Percentiles rank a stretch among this genome's conserved stretches.
Conservation (phyloP, 2,329 filamentous ascomycete genomes). For the Hymenoscyphus occultus region DNA sequence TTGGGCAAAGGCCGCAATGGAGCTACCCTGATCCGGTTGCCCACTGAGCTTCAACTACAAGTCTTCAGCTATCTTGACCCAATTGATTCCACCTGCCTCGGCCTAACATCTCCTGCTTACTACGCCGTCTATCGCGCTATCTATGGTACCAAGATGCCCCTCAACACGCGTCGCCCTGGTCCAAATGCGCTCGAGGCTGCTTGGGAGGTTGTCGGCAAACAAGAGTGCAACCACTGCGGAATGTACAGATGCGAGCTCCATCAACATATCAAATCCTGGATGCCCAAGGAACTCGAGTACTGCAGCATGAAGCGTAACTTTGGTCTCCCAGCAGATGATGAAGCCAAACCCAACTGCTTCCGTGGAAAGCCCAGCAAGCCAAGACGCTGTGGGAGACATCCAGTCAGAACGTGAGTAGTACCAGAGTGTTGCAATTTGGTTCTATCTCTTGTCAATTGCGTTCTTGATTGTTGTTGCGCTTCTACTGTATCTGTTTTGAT, state of each 20-base stretch:
- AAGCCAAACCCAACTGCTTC: conserved; percentile 52
- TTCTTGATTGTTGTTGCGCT: neutral
- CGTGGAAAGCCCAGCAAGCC: conserved; percentile 59
- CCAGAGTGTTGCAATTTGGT: conserved; percentile 17
- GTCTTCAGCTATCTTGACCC: conserved; percentile 62
- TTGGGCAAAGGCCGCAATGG: conserved; percentile 17
- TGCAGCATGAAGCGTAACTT: conserved; percentile 58
- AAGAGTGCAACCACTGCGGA: conserved; percentile 61
- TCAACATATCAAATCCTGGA: conserved; percentile 59
- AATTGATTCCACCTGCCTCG: conserved; percentile 62
- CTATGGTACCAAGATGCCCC: conserved; percentile 51
- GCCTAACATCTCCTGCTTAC: conserved; percentile 55
- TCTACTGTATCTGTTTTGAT: neutral
- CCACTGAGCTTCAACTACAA: conserved; percentile 57
- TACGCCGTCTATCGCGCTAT: conserved; percentile 57
- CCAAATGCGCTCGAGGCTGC: conserved; percentile 64
- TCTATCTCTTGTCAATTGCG: neutral
- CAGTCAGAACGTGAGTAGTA: conserved; percentile 30
- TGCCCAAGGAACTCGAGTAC: conserved; percentile 56
- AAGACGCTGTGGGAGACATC: conserved; percentile 56
- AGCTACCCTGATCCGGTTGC: conserved; percentile 47
- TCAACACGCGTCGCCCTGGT: conserved; percentile 55
- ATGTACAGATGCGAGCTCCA: conserved; percentile 61
- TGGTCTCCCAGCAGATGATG: conserved; percentile 46
- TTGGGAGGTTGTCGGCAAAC: conserved; percentile 59